A percentile compares a stretch with the other conserved stretches of the same genome.
Conservation (phyloP, 208 protist species). For the Hexamita inflata region DNA sequence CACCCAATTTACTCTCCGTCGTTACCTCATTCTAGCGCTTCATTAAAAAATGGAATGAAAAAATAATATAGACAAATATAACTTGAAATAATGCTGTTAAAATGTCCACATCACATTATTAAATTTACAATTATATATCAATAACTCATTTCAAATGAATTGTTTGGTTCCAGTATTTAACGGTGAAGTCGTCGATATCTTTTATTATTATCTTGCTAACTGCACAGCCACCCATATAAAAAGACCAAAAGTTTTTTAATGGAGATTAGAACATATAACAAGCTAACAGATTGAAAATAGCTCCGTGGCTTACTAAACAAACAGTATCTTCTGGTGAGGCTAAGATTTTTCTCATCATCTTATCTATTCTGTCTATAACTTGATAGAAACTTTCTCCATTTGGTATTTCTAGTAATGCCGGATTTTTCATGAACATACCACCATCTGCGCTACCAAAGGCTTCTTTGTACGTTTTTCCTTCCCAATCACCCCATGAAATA, state of each 20-base stretch:
- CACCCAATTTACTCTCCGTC: too few species aligned
- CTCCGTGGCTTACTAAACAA: slow-evolving; percentile 22
- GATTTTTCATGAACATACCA: slow-evolving; percentile 9
- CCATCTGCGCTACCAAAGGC: not conserved
- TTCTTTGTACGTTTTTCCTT: slow-evolving; percentile 4
- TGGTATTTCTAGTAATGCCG: not conserved
- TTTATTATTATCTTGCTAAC: not conserved
- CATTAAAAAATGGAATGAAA: too few species aligned
- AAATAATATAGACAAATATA: too few species aligned
- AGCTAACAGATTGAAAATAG: slow-evolving; percentile 17
- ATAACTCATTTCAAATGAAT: too few species aligned
- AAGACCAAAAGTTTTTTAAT: slow-evolving; percentile 16
- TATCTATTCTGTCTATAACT: not conserved
- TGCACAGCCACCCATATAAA: slow-evolving; percentile 12
- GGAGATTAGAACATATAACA: not conserved
- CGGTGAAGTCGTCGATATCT: not conserved
- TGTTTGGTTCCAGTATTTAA: not conserved
- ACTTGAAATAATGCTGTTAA: too few species aligned
- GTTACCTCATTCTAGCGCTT: too few species aligned
- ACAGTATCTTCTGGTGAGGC: not conserved
- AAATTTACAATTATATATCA: too few species aligned
- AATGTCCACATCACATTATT: too few species aligned
- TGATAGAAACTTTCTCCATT: slow-evolving; percentile 27
- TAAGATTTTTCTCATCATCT: not conserved
- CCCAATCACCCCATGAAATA: slow-evolving; percentile 31